A percentile compares a stretch with the other conserved stretches of the same genome.
Conservation (phyloP, 352 stramenopile species). For the Pythium grandisporangium region DNA sequence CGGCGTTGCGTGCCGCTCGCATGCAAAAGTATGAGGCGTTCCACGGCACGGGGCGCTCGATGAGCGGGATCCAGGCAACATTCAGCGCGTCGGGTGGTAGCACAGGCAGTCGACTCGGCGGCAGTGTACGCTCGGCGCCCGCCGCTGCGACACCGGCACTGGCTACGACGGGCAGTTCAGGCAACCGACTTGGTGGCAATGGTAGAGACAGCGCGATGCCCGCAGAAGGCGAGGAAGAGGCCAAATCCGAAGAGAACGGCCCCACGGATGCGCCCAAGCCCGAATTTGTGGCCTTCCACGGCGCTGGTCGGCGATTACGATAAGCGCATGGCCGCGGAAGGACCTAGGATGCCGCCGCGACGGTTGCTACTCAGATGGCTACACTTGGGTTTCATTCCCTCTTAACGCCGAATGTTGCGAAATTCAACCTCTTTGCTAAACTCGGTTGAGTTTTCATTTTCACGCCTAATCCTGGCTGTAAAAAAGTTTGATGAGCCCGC, state of each 20-base stretch:
- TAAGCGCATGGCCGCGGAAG: too few relatives aligned
- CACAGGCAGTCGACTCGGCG: conserved; percentile 4
- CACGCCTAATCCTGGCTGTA: too few relatives aligned
- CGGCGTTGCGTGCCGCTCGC: conserved; percentile 55
- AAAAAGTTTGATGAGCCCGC: too few relatives aligned
- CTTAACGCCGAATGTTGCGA: too few relatives aligned
- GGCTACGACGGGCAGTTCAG: not conserved
- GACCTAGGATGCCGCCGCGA: too few relatives aligned
- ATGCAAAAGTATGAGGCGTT: conserved; percentile 80
- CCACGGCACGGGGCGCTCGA: conserved; percentile 67
- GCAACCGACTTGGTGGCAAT: too few relatives aligned
- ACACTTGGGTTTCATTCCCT: too few relatives aligned
- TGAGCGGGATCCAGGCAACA: conserved; percentile 44
- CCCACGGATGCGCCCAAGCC: conserved; percentile 17
- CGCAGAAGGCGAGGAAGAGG: conserved; percentile 31
- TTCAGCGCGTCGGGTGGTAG: conserved; percentile 12
- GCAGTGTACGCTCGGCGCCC: too few relatives aligned
- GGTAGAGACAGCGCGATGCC: too few relatives aligned
- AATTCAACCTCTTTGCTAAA: too few relatives aligned
- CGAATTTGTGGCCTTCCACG: conserved; percentile 51
- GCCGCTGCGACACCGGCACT: conserved; percentile 1
- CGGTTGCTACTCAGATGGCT: too few relatives aligned
- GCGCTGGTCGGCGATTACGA: conserved; percentile 33
- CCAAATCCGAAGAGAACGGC: conserved; percentile 16
- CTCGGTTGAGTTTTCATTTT: too few relatives aligned